Percentiles rank a stretch among this genome's conserved stretches.
phyloP scores from a whole-genome alignment of 352 stramenopile species.

The Thraustotheca clavata region DNA sequence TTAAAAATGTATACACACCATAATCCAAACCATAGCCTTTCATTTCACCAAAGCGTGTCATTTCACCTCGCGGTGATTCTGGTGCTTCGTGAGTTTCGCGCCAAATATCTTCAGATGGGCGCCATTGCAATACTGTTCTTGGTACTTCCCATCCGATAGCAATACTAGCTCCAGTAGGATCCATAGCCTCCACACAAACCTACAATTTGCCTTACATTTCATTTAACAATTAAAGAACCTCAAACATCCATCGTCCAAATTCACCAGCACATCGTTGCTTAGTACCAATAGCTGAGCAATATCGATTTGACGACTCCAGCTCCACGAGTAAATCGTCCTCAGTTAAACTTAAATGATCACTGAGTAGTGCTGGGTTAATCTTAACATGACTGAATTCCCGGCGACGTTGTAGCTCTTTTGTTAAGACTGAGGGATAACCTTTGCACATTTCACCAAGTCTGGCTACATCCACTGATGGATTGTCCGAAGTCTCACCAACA shows the following conservation, averaged over 20 bases:
- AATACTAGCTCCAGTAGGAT: conserved; percentile 54
- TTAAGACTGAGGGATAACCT: conserved; percentile 43
- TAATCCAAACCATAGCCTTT: conserved; percentile 17
- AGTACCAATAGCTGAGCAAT: conserved; percentile 61
- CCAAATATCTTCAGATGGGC: neutral
- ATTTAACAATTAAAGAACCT: no score
- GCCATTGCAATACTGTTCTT: conserved; percentile 22
- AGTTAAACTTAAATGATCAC: conserved; percentile 55
- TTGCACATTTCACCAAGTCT: neutral
- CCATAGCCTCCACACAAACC: conserved; percentile 39
- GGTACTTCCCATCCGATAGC: conserved; percentile 73
- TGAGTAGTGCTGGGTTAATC: conserved; percentile 49
- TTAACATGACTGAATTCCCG: conserved; percentile 65
- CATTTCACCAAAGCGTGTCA: conserved; percentile 3
- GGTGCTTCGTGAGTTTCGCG: neutral
- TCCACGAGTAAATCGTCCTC: conserved; percentile 67
- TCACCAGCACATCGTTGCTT: conserved; percentile 61
- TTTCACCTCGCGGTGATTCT: conserved; percentile 1
- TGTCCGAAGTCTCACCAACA: neutral
- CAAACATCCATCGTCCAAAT: conserved; percentile 74
- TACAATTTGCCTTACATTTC: conserved; percentile 9
- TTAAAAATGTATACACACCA: neutral
- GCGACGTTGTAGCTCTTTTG: conserved; percentile 47
- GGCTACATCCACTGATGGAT: neutral
- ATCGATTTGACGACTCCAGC: conserved; percentile 50